A percentile compares a stretch with the other conserved stretches of the same genome.
Conservation (phyloP, 1,284 basidiomycete genomes). For the Boletus semigastroideus region DNA sequence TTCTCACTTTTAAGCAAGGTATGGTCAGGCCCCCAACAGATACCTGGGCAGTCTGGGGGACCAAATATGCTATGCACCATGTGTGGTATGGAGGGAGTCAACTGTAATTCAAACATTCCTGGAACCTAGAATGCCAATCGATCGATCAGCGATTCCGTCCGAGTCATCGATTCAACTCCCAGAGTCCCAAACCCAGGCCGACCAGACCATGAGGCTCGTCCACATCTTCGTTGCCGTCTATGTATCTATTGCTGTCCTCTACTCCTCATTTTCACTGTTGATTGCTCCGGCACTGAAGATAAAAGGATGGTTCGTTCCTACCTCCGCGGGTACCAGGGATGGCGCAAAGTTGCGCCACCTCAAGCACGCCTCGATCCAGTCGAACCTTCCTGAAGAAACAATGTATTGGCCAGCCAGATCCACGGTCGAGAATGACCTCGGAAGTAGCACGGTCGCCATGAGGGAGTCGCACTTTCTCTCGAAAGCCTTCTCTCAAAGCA, state of each 20-base stretch:
- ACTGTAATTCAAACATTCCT: no score
- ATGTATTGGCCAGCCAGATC: conserved; percentile 19
- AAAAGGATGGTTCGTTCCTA: conserved; percentile 10
- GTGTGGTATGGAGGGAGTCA: no score
- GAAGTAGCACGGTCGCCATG: conserved; percentile 30
- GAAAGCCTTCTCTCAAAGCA: conserved; percentile 64
- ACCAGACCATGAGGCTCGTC: conserved; percentile 15
- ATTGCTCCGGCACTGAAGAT: conserved; percentile 18
- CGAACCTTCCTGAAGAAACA: conserved; percentile 11
- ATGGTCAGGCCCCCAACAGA: no score
- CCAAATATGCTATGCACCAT: no score
- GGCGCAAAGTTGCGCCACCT: background rate
- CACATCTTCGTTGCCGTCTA: conserved; percentile 27
- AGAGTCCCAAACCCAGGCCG: background rate
- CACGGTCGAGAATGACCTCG: conserved; percentile 11
- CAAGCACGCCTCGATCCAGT: conserved; percentile 1
- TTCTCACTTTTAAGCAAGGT: no score
- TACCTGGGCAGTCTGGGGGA: no score
- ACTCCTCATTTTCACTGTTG: conserved; percentile 35
- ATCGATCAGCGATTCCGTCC: background rate
- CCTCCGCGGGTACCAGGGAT: background rate
- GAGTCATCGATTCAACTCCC: background rate
- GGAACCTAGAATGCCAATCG: conserved; percentile 16
- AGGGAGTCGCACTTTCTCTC: conserved; percentile 53
- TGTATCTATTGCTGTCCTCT: conserved; percentile 32